Percentiles rank a stretch among this genome's conserved stretches.
phyloP scores from a whole-genome alignment of 192 early-diverging fungal species.

The Backusella macrospora region DNA sequence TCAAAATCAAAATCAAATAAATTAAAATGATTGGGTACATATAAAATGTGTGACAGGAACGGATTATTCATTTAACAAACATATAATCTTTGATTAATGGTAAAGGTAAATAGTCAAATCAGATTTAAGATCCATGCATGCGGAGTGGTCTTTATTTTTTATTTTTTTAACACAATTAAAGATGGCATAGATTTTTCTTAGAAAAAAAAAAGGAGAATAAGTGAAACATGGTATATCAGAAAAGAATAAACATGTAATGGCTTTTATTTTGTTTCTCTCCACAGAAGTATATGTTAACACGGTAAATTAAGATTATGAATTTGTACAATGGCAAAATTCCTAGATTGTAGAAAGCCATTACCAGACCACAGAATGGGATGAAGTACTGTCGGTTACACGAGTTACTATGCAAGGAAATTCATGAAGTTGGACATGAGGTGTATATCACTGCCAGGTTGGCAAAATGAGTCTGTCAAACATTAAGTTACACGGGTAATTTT shows the following conservation, averaged over 20 bases:
- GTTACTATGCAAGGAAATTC: background rate
- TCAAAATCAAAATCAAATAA: background rate
- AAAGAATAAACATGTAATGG: background rate
- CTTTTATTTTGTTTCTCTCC: background rate
- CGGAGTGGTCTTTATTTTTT: background rate
- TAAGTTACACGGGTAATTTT: background rate
- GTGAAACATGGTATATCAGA: background rate
- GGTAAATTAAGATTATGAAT: slow-evolving; percentile 1
- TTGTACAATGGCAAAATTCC: slow-evolving; percentile 9
- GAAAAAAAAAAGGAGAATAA: background rate
- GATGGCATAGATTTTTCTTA: background rate
- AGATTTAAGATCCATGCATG: slow-evolving; percentile 4
- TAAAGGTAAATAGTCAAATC: slow-evolving; percentile 3
- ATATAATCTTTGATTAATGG: background rate
- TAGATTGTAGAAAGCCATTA: background rate
- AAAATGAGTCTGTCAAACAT: slow-evolving; percentile 16
- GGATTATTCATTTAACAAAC: background rate
- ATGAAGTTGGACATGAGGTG: slow-evolving; percentile 11
- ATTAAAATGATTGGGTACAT: background rate
- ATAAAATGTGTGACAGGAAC: background rate
- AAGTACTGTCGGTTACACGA: background rate
- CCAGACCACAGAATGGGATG: slow-evolving; percentile 4
- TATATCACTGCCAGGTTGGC: slow-evolving; percentile 2
- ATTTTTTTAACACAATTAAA: background rate
- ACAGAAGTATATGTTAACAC: background rate